Evolutionary conservation across 495 filamentous ascomycete species (phyloP).

Genomic region (Peziza echinospora): DNA sequence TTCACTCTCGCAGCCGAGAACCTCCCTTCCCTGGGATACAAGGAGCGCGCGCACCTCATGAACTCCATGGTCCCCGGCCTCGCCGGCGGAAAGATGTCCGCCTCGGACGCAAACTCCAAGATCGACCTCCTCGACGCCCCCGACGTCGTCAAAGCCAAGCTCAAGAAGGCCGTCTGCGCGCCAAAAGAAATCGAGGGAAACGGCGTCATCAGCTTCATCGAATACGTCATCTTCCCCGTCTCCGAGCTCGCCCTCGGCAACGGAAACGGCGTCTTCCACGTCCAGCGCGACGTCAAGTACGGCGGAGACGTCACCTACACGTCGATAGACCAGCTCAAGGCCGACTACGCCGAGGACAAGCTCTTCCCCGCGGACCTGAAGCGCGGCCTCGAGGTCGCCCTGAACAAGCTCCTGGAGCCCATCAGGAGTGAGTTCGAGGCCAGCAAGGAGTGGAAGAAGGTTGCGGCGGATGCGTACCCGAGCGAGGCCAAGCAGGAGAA

Average conservation of each 20-base stretch:
- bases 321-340: slow-evolving; percentile 43
- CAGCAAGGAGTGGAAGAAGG: slow-evolving; percentile 59
- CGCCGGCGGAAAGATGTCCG: slow-evolving; percentile 38
- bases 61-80: slow-evolving; percentile 81
- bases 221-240: slow-evolving; percentile 64
- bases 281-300: slow-evolving; percentile 34
- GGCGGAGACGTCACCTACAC: slow-evolving; percentile 56
- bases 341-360: slow-evolving; percentile 65
- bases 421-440: slow-evolving; percentile 50
- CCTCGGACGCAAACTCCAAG: slow-evolving; percentile 47
- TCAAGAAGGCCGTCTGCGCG: slow-evolving; percentile 57
- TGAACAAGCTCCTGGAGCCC: slow-evolving; percentile 50
- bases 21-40: slow-evolving; percentile 49
- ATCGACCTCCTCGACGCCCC: slow-evolving; percentile 72
- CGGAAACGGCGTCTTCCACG: slow-evolving; percentile 34
- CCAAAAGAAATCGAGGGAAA: slow-evolving; percentile 65
- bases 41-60: slow-evolving; percentile 64
- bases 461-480: slow-evolving; percentile 65
- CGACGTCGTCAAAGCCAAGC: slow-evolving; percentile 52
- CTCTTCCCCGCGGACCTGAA: slow-evolving; percentile 73
- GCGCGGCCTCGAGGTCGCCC: slow-evolving; percentile 43
- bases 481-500: slow-evolving; percentile 50
- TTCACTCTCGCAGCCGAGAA: slow-evolving; percentile 61
- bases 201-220: slow-evolving; percentile 60
- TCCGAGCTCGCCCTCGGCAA: slow-evolving; percentile 28